Base-by-base conservation (phyloP, 2,329 filamentous ascomycete species). In the Fusarium tanahbumbuense region DNA sequence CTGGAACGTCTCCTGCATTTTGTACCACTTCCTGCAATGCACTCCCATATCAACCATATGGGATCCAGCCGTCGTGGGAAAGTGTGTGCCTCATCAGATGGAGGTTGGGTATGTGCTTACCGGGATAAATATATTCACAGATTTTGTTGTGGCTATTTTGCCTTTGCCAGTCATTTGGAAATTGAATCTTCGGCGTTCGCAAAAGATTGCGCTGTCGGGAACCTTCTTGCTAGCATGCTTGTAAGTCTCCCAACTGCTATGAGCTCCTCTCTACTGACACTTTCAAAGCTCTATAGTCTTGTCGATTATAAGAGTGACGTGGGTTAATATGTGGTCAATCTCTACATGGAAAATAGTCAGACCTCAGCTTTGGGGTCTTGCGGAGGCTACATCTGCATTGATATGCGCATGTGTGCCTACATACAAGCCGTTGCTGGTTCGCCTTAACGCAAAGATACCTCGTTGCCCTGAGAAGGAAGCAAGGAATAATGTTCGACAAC, bases 341-440 rank as follows among this genome's bases (percentile, higher is more conserved):
- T 10, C 41, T 5, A 62, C 71, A 2, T 73, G 68, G 66, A 53
- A 60, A 13, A 71, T 60, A 6, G 67, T 71, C 5, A 34, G 32
- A 0, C 37, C 63, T 5, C 56, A 58, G 1, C 54, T 56, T 0
- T 74, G 63, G 71, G 73, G 68, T 0, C 64, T 74, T 2, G 60
- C 71, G 1, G 71, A 73, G 27, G 16, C 60, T 2, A 67, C 60
- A 10, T 66, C 71, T 0, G 67, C 68, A 5, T 40, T 74, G 8
- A 30, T 50, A 8, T 72, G 66, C 25, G 67, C 66, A 1, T 74
- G 71, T 1, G 49, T 73, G 4, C 71, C 71, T 5, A 73, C 70
- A 0, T 62, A 66, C 7, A 57, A 68, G 6, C 70, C 67, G 9
- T 22, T 72, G 1, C 22, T 73, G 1, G 10, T 34, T 2, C 30